Conservation (phyloP, 371 early-diverging fungal species). For the Lichtheimia ramosa region DNA sequence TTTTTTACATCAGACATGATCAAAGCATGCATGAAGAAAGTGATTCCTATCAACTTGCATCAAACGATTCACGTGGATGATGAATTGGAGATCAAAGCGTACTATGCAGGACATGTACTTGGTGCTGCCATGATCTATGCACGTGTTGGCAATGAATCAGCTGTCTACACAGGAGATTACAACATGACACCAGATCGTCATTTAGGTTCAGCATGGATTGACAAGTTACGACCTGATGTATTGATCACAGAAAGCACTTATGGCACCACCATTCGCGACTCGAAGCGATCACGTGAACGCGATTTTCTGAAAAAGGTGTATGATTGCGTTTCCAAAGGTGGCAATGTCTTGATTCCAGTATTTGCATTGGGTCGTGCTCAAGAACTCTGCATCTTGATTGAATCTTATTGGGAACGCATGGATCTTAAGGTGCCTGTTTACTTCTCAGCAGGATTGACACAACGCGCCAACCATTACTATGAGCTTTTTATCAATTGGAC, state of each 20-base stretch:
- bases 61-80: slow-evolving; percentile 85
- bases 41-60: slow-evolving; percentile 87
- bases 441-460: slow-evolving; percentile 92
- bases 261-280: slow-evolving; percentile 93
- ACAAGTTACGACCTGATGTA: slow-evolving; percentile 84
- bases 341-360: slow-evolving; percentile 94
- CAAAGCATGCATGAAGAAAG: slow-evolving; percentile 87
- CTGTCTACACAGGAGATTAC: slow-evolving; percentile 98
- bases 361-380: slow-evolving; percentile 97
- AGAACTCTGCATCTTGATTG: slow-evolving; percentile 93
- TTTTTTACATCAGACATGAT: slow-evolving; percentile 87
- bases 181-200: slow-evolving; percentile 98
- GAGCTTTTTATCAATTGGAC: slow-evolving; percentile 95
- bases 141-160: slow-evolving; percentile 74
- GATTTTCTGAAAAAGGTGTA: slow-evolving; percentile 92
- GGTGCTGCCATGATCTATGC: slow-evolving; percentile 98
- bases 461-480: slow-evolving; percentile 93
- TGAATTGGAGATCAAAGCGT: slow-evolving; percentile 85
- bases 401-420: slow-evolving; percentile 95
- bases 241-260: slow-evolving; percentile 97
- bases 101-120: slow-evolving; percentile 98
- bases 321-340: slow-evolving; percentile 82
- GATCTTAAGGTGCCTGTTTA: slow-evolving; percentile 87
- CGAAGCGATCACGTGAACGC: slow-evolving; percentile 89
- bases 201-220: slow-evolving; percentile 93